phyloP scores from a whole-genome alignment of 1,139 yeast species.

The Kodamaea fungicola region DNA sequence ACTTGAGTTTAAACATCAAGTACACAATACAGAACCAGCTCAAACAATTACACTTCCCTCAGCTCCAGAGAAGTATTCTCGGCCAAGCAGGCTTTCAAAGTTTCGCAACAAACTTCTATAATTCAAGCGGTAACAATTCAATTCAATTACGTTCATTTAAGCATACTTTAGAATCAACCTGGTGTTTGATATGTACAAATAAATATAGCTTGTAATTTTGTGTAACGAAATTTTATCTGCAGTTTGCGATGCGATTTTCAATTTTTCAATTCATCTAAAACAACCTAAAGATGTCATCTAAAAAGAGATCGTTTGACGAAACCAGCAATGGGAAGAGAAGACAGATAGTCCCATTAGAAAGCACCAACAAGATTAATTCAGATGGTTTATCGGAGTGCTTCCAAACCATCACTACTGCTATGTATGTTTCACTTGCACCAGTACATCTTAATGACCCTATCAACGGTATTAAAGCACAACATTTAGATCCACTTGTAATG shows the following conservation, averaged over 20 bases:
- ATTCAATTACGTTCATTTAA: too few species aligned
- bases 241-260: constrained; percentile 1
- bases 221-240: background rate
- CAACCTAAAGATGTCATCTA: constrained; percentile 3
- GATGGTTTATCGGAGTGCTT: constrained; percentile 61
- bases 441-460: constrained; percentile 62
- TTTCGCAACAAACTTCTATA: constrained; percentile 11
- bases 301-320: constrained; percentile 4
- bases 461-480: constrained; percentile 80
- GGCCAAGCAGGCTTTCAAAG: constrained; percentile 10
- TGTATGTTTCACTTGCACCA: constrained; percentile 89
- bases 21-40: constrained; percentile 10
- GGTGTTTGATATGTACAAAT: too few species aligned
- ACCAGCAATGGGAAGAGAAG: constrained; percentile 17
- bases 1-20: constrained; percentile 40
- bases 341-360: constrained; percentile 20
- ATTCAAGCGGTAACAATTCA: background rate
- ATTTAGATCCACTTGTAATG: constrained; percentile 86
- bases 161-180: too few species aligned
- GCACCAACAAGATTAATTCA: constrained; percentile 31
- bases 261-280: constrained; percentile 2
- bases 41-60: constrained; percentile 1
- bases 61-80: constrained; percentile 1
- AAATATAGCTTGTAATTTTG: too few species aligned
- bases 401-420: constrained; percentile 55